Conservation (phyloP, 2,329 filamentous ascomycete species). For the Lecanoromycetidae sp. region DNA sequence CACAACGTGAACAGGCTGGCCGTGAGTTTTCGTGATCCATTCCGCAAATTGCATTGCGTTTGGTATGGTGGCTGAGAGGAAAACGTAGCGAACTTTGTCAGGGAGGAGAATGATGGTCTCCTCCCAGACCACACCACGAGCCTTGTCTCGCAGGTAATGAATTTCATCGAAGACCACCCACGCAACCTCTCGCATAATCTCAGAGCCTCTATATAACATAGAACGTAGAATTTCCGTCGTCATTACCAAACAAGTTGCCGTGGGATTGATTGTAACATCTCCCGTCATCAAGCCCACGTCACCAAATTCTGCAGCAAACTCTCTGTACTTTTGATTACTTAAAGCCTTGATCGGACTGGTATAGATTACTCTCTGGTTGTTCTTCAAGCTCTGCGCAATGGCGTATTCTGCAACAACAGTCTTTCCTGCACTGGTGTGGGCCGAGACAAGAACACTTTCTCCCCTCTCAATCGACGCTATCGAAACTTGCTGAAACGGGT, state of each 20-base stretch:
- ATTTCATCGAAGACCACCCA: slow-evolving; percentile 99
- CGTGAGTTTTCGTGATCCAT: slow-evolving; percentile 97
- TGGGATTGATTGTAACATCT: slow-evolving; percentile 98
- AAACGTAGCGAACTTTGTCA: slow-evolving; percentile 98
- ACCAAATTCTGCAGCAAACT: slow-evolving; percentile 89
- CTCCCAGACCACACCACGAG: slow-evolving; percentile 94
- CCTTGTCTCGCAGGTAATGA: slow-evolving; percentile 93
- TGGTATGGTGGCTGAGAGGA: slow-evolving; percentile 93
- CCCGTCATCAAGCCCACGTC: slow-evolving; percentile 98
- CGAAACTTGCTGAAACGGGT: slow-evolving; percentile 93
- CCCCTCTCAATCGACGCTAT: slow-evolving; percentile 91
- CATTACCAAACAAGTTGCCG: slow-evolving; percentile 96
- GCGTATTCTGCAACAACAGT: slow-evolving; percentile 98
- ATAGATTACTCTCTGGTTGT: slow-evolving; percentile 97
- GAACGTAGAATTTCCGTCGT: slow-evolving; percentile 95
- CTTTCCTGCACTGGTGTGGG: slow-evolving; percentile 94
- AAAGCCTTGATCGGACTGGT: slow-evolving; percentile 98
- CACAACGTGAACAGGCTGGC: slow-evolving; percentile 94
- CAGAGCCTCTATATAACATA: slow-evolving; percentile 94
- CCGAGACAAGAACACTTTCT: slow-evolving; percentile 92
- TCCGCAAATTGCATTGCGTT: slow-evolving; percentile 99
- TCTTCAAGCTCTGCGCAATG: slow-evolving; percentile 91
- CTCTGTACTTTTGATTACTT: slow-evolving; percentile 97
- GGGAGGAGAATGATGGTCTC: slow-evolving; percentile 96
- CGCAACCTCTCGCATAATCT: slow-evolving; percentile 98